These are phyloP conservation scores for Skeletonema costatum DNA, from an alignment of 108 stramenopile genomes.

Conservation along the genomic window DNA sequence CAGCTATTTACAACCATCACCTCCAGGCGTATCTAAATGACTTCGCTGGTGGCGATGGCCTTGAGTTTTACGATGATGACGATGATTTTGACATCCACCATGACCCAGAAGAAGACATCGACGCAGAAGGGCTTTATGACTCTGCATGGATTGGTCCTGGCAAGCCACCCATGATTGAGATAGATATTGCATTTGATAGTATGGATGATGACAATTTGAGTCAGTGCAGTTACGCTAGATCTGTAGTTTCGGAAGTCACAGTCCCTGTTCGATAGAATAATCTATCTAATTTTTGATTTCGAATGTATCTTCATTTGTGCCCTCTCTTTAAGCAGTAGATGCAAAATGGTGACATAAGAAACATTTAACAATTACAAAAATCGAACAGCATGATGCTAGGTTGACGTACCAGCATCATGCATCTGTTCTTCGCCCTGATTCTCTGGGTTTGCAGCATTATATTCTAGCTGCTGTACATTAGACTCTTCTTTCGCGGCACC, in stretches of 20 bases:
- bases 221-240: background rate
- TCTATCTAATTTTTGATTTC: background rate
- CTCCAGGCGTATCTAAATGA: slow-evolving; percentile 22
- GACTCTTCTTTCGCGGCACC: too few species aligned
- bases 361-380: too few species aligned
- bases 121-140: background rate
- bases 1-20: slow-evolving; percentile 27
- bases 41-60: slow-evolving; percentile 4
- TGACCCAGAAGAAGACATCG: slow-evolving; percentile 25
- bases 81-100: slow-evolving; percentile 20
- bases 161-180: slow-evolving; percentile 2
- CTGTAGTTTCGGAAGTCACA: slow-evolving; percentile 1
- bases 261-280: background rate
- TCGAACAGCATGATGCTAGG: too few species aligned
- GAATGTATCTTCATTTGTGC: too few species aligned
- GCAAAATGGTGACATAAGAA: too few species aligned
- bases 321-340: too few species aligned
- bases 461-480: too few species aligned
- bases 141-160: background rate
- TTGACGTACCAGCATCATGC: too few species aligned
- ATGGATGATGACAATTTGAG: slow-evolving; percentile 1
- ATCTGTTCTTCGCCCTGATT: background rate
- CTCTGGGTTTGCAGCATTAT: background rate
- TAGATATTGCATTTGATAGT: background rate
- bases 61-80: slow-evolving; percentile 24